These are phyloP conservation scores for Erythrobasidium yunnanense DNA, from an alignment of 768 basidiomycete species.

Conservation along the genomic window DNA sequence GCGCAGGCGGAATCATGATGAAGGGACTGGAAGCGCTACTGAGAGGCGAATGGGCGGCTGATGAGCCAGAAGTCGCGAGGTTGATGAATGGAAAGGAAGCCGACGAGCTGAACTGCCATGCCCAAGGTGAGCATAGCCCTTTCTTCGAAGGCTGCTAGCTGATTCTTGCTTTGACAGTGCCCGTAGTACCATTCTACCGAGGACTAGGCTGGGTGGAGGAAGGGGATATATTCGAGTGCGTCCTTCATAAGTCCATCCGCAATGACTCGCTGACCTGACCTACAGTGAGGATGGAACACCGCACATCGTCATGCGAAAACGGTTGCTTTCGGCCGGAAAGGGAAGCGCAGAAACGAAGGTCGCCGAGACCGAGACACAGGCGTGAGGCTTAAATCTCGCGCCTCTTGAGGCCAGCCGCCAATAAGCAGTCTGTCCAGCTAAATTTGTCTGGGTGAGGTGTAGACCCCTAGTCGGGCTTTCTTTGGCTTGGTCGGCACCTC, in stretches of 20 bases:
- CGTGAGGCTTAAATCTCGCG: no score
- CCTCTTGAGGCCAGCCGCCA: no score
- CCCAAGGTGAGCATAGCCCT: conserved; percentile 2
- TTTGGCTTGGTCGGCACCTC: no score
- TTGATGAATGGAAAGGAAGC: conserved; percentile 5
- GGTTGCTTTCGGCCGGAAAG: background rate
- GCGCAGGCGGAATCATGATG: background rate
- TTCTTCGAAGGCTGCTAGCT: background rate
- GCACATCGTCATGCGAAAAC: conserved; percentile 15
- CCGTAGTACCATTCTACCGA: conserved; percentile 21
- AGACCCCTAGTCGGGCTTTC: no score
- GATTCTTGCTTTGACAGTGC: background rate
- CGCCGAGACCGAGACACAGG: no score
- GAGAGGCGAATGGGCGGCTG: background rate
- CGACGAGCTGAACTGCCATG: background rate
- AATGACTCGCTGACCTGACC: no score
- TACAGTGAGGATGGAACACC: conserved; percentile 18
- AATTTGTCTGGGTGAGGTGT: no score
- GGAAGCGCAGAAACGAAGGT: no score
- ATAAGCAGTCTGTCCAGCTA: no score
- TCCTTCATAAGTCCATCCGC: background rate
- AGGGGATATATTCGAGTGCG: conserved; percentile 13
- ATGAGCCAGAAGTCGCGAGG: background rate
- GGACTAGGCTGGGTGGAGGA: conserved; percentile 4
- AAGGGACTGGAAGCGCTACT: conserved; percentile 19